These are phyloP conservation scores for Candolleomyces efflorescens DNA, from an alignment of 768 basidiomycete genomes.

Conservation along the genomic window DNA sequence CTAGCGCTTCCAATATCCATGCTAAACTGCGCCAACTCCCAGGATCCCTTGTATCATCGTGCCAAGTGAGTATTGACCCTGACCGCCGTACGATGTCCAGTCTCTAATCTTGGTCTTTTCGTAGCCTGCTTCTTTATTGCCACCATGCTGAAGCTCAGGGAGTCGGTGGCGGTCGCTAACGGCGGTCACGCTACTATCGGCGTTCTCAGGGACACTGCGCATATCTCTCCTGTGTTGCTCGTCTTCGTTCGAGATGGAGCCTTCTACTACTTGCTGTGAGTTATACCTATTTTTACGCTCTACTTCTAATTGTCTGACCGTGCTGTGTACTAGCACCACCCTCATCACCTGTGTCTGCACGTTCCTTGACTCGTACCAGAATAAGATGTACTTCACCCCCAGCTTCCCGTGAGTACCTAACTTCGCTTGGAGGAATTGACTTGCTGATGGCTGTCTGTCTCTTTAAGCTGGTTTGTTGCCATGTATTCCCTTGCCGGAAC, in stretches of 20 bases:
- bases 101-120: background rate
- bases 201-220: background rate
- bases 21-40: background rate
- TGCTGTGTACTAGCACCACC: background rate
- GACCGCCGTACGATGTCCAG: background rate
- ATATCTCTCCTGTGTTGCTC: background rate
- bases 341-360: background rate
- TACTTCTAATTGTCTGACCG: background rate
- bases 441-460: background rate
- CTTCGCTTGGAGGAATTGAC: background rate
- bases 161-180: background rate
- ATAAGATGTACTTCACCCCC: background rate
- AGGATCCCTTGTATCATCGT: background rate
- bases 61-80: background rate
- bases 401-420: background rate
- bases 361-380: background rate
- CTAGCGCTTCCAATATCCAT: background rate
- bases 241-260: background rate
- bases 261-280: background rate
- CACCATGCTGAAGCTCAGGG: background rate
- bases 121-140: background rate
- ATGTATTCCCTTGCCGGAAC: background rate
- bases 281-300: background rate
- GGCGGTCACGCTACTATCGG: background rate
- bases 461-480: background rate